Evolutionary conservation across 1,284 basidiomycete genomes (phyloP), one percentile per base, ranked within the genome.

Genomic region (Xerocomus nothofagi): DNA sequence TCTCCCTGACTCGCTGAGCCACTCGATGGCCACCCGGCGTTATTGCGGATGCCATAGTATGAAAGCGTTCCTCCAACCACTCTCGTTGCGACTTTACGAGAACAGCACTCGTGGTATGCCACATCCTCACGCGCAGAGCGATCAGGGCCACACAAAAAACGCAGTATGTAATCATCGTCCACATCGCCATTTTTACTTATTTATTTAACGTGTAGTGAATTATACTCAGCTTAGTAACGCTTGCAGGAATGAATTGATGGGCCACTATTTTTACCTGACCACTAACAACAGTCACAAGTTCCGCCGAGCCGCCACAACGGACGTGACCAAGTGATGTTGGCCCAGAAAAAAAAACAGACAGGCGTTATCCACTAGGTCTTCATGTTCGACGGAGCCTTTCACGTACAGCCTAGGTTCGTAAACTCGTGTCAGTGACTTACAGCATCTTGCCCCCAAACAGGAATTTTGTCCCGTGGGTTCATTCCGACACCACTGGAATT

Each of bases 21-120:
- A 52, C 50, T 34, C 32, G 20, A 45, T 47, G 27, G n/a, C 48
- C 51, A 14, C 26, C 50, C 49, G 50, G 57, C 21, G 56, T 58
- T 62, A 56, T 53, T 49, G 58, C 55, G 41, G 50, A 50, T 58
- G 60, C 51, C 57, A 49, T 55, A 52, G 51, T 55, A 52, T 59
- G 8, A 37, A 37, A 39, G 37, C 47, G 26, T 42, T n/a, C 39
- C 11, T 34, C 33, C 30, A 37, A 29, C 17, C 32, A 27, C 14
- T 31, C 30, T 40, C 34, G 6, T 38, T 39, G 23, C 39, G 17
- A 4, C 36, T 39, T 56, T 59, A 59, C 57, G 56, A 51, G 36
- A 59, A 41, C 50, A 41, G 26, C 33, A 34, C 47, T 32, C 41
- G 42, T 48, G 42, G 21, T 43, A n/a, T 40, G 47, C 44, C 18